These are phyloP conservation scores for Mycena rebaudengoi DNA, from an alignment of 768 basidiomycete genomes.

Conservation along the genomic window DNA sequence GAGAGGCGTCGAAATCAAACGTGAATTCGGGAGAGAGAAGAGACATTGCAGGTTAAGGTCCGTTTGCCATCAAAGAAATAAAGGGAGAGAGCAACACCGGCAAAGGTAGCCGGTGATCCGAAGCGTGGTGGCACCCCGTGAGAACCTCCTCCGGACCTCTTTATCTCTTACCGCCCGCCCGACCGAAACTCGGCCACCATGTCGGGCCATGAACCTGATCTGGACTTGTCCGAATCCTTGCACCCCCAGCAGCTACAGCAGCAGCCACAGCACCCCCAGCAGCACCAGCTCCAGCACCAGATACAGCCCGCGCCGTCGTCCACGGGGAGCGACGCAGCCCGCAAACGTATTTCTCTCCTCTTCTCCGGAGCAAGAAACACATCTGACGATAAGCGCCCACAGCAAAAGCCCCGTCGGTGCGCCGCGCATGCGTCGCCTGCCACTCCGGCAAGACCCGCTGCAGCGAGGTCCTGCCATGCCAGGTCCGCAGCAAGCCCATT, in stretches of 20 bases:
- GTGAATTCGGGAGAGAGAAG: conserved; percentile 73
- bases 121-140: no score
- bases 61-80: no score
- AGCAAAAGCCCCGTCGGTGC: conserved; percentile 86
- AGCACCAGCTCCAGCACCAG: conserved; percentile 38
- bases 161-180: conserved; percentile 14
- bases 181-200: conserved; percentile 57
- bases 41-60: no score
- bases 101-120: no score
- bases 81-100: no score
- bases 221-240: conserved; percentile 60
- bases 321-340: conserved; percentile 34
- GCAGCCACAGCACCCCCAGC: conserved; percentile 54
- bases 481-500: conserved; percentile 59
- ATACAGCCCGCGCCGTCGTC: conserved; percentile 47
- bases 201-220: conserved; percentile 80
- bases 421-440: conserved; percentile 82
- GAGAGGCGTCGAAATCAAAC: conserved; percentile 72
- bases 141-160: no score
- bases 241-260: conserved; percentile 41
- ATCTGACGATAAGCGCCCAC: no score
- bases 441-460: conserved; percentile 87
- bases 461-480: conserved; percentile 83
- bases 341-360: conserved; percentile 61
- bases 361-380: conserved; percentile 17